Evolutionary conservation across 331 rosid genomes (phyloP), one percentile per base, ranked within the genome.

Genomic region (Quercus tomentella): DNA sequence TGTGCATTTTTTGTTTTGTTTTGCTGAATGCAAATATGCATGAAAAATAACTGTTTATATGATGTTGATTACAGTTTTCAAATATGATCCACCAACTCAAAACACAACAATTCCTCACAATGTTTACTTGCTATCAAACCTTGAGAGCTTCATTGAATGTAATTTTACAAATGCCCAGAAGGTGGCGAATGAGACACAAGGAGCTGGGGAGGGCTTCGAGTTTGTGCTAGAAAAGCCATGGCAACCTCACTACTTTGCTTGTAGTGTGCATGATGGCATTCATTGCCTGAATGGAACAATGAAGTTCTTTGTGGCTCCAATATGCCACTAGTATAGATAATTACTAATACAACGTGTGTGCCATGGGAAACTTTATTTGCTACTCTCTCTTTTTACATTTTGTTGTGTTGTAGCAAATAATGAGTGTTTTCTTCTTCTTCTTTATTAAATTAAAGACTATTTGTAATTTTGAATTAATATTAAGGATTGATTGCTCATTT

Each of bases 241-340:
- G 37, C 2, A 33, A 0, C 37, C 37, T 33, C 7, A 33, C 1
- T 33, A 33, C 37, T 33, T 33, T 33, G 37, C 37, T 33, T 33
- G 37, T 6, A 0, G 2, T 33, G 37, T 5, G 37, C 37, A 6
- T 0, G 7, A 33, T 5, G 37, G 37, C 7, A 6, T 6, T 33
- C 37, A 33, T 33, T 33, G 37, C 37, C 7, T 33, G 37, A 33
- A 33, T 33, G 37, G 37, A 33, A 33, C 7, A 30, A 94, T 90
- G 98, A 94, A 89, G 84, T 94, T 94, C 77, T 75, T 68, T 31
- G 88, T 86, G n/a, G 57, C 85, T 54, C 98, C 98, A 22, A 83
- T 84, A 28, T 35, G 7, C 2, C 0, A 0, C 41, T 35, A 35
- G 8, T 6, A 35, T 35, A 35, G 43, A 63, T 62, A 6, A 28